phyloP scores from a whole-genome alignment of 2,329 filamentous ascomycete species.

The Magnaporthiopsis rhizophila region DNA sequence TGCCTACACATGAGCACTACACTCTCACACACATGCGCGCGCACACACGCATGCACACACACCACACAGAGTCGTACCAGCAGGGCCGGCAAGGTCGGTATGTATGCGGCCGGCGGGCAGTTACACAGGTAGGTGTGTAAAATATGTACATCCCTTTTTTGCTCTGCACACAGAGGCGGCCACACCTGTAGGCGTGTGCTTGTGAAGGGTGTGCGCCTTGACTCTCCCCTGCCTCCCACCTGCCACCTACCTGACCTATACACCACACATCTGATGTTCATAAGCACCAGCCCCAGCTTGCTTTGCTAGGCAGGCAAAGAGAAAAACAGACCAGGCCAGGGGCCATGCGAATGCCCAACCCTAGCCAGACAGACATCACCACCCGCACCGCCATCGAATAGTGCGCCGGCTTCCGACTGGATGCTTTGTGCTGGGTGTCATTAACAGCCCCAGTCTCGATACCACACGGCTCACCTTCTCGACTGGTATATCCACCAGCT shows the following conservation, averaged over 20 bases:
- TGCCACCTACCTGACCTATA: neutral
- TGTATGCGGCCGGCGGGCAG: neutral
- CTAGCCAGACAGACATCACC: slow-evolving; percentile 5
- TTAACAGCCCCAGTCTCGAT: slow-evolving; percentile 7
- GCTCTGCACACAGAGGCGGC: neutral
- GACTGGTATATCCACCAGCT: slow-evolving; percentile 1
- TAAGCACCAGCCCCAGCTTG: neutral
- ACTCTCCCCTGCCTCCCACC: too few relatives aligned
- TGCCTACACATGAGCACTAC: too few relatives aligned
- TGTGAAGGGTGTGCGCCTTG: neutral
- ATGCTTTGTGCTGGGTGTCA: slow-evolving; percentile 6
- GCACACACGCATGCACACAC: slow-evolving; percentile 8
- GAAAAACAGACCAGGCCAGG: too few relatives aligned
- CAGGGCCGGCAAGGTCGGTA: neutral
- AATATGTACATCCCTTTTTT: neutral
- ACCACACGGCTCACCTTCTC: slow-evolving; percentile 6
- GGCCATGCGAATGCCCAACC: neutral
- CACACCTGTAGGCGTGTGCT: neutral
- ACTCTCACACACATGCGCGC: neutral
- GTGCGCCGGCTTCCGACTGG: slow-evolving; percentile 5
- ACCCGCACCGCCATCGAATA: neutral
- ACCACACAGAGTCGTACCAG: neutral
- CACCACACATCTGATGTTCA: neutral
- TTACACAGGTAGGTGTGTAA: neutral
- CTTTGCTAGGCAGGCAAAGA: neutral